Base-by-base conservation (phyloP, 75 land plant species). In the Chamaecyparis obtusa region DNA sequence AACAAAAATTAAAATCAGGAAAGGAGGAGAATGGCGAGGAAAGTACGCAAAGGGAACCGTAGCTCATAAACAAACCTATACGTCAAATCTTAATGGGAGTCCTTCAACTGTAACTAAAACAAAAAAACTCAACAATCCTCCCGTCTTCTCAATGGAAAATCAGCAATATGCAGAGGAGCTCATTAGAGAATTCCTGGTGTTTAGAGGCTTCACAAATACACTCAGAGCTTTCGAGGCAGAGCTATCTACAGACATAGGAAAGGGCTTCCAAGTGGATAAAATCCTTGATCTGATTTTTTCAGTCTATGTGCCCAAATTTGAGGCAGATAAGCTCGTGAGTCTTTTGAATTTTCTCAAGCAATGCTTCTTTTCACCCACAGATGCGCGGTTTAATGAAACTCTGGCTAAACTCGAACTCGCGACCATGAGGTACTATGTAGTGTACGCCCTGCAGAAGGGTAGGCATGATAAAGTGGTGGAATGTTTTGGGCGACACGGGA, bases 121-220 rank as follows among this genome's bases (percentile, higher is more conserved):
- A 4, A 60, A 57, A 57, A 57, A 60, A 60, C 3, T 21, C 7
- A 72, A 2, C 3, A 2, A 30, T 33, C 3, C 32, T 33, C 0
- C 36, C 2, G 2, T 2, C 33, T 74, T 0, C 37, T 49, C 16
- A 41, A 96, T 96, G 98, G 96, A 96, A 83, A 93, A 95, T 36
- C 94, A 95, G 93, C 91, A 89, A 84, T 91, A 91, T 88, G 99
- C 98, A 33, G 98, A 98, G 86, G 98, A 92, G 85, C 92, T 96
- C 32, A 90, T 98, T 54, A 89, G 95, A 88, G 99, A 98, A 80
- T 98, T 95, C 87, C 94, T 98, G 49, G 90, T 95, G 14, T 98
- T 98, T 60, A 88, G 99, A 80, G 99, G 99, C 24, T 98, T 98
- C 88, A 96, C 95, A 5, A 90, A 87, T 51, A 95, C 96, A 2